Conservation (phyloP, 2,329 filamentous ascomycete genomes). For the Talaromyces pinophilus region DNA sequence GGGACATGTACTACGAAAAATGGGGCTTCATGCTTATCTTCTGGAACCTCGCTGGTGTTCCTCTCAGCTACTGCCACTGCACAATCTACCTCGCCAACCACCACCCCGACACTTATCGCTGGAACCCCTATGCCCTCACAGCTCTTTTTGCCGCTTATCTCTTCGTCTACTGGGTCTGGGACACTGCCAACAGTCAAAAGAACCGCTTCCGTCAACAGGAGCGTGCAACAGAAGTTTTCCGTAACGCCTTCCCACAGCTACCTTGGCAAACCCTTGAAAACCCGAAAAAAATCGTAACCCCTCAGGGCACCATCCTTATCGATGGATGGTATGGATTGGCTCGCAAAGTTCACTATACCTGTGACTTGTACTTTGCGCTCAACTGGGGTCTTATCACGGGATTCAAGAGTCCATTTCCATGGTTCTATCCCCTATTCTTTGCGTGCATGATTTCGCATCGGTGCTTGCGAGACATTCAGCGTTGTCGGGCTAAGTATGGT, state of each 20-base stretch:
- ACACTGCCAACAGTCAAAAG: slow-evolving; percentile 90
- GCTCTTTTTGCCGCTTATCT: slow-evolving; percentile 71
- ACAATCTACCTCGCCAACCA: slow-evolving; percentile 87
- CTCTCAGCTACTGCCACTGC: slow-evolving; percentile 90
- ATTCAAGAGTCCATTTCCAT: slow-evolving; percentile 78
- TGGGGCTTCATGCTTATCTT: slow-evolving; percentile 98
- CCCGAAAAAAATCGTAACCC: slow-evolving; percentile 73
- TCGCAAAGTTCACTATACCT: slow-evolving; percentile 79
- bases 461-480: slow-evolving; percentile 71
- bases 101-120: slow-evolving; percentile 72
- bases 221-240: slow-evolving; percentile 66
- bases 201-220: slow-evolving; percentile 84
- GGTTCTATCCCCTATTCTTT: slow-evolving; percentile 88
- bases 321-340: slow-evolving; percentile 85
- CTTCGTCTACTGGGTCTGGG: slow-evolving; percentile 88
- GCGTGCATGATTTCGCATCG: slow-evolving; percentile 77
- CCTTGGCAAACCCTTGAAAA: slow-evolving; percentile 83
- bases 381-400: slow-evolving; percentile 80
- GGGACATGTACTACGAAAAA: slow-evolving; percentile 97
- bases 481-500: slow-evolving; percentile 76
- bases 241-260: slow-evolving; percentile 85
- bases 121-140: slow-evolving; percentile 68
- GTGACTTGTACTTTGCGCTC: slow-evolving; percentile 75
- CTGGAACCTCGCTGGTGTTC: slow-evolving; percentile 93
- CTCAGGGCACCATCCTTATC: slow-evolving; percentile 72